Conservation (phyloP, 1,284 basidiomycete genomes). For the Schizophyllum amplum region DNA sequence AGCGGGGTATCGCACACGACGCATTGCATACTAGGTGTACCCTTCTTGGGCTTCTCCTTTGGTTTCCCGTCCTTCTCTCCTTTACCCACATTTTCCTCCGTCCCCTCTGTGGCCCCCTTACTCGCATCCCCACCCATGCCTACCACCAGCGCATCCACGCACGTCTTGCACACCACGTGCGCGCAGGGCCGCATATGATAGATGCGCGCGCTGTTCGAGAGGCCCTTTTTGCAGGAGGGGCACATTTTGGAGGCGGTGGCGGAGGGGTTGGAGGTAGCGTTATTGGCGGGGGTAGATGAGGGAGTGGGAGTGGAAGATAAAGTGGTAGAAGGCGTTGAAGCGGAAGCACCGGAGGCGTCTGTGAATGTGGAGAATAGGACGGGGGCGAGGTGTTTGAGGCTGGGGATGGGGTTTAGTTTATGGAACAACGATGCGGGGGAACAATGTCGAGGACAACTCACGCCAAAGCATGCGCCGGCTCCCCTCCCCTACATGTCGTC, state of each 20-base stretch:
- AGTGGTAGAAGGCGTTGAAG: no score
- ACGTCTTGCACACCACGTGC: constrained; percentile 83
- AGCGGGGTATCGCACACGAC: constrained; percentile 69
- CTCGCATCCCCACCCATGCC: no score
- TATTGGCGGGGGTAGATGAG: no score
- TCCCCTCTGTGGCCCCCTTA: no score
- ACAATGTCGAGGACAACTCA: no score
- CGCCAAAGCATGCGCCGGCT: constrained; percentile 66
- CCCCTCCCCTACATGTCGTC: constrained; percentile 77
- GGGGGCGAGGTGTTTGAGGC: constrained; percentile 69
- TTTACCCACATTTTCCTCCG: no score
- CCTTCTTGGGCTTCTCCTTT: no score
- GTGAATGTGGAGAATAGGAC: constrained; percentile 64
- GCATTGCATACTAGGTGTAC: no score
- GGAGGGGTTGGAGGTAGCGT: constrained; percentile 23
- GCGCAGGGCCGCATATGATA: constrained; percentile 72
- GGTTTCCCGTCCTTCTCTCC: no score
- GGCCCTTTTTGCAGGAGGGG: constrained; percentile 79
- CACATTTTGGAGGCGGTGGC: constrained; percentile 61
- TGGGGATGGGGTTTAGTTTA: constrained; percentile 2
- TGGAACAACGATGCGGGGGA: neutral
- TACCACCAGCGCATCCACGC: constrained; percentile 76
- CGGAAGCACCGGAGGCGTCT: no score
- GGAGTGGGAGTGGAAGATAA: no score
- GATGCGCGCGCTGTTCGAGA: constrained; percentile 66